phyloP scores from a whole-genome alignment of 2,329 filamentous ascomycete genomes.

The Penicillium sp. region DNA sequence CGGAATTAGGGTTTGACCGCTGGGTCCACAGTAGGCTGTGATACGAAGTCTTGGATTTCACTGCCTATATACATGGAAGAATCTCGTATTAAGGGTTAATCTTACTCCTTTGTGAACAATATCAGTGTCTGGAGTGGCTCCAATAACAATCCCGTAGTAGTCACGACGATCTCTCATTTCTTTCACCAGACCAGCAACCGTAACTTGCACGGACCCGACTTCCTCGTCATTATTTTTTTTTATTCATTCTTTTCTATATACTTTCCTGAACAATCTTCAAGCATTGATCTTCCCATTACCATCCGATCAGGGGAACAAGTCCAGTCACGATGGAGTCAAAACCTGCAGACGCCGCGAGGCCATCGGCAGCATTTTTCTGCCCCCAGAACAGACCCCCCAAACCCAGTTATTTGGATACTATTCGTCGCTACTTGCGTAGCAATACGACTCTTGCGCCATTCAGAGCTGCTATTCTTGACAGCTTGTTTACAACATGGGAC shows the following conservation, averaged over 20 bases:
- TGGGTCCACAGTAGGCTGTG: neutral
- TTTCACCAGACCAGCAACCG: neutral
- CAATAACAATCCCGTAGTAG: neutral
- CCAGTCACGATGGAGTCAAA: neutral
- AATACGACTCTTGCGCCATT: slow-evolving; percentile 4
- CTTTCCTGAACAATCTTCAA: neutral
- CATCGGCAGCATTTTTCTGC: slow-evolving; percentile 11
- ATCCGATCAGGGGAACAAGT: neutral
- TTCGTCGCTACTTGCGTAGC: slow-evolving; percentile 9
- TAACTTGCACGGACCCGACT: neutral
- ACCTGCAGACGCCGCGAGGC: neutral
- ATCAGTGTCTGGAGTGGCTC: neutral
- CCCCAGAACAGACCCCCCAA: slow-evolving; percentile 12
- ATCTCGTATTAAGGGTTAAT: neutral
- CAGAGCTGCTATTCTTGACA: slow-evolving; percentile 1
- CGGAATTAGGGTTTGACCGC: neutral
- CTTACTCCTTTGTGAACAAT: neutral
- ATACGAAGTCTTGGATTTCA: neutral
- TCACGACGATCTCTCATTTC: neutral
- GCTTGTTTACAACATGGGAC: slow-evolving; percentile 6
- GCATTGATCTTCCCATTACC: neutral
- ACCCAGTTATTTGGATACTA: neutral
- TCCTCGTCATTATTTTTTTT: neutral
- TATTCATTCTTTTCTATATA: neutral
- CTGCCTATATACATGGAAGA: neutral